Evolutionary conservation across 306 rosid genomes (phyloP).

Genomic region (Quillaja saponaria): DNA sequence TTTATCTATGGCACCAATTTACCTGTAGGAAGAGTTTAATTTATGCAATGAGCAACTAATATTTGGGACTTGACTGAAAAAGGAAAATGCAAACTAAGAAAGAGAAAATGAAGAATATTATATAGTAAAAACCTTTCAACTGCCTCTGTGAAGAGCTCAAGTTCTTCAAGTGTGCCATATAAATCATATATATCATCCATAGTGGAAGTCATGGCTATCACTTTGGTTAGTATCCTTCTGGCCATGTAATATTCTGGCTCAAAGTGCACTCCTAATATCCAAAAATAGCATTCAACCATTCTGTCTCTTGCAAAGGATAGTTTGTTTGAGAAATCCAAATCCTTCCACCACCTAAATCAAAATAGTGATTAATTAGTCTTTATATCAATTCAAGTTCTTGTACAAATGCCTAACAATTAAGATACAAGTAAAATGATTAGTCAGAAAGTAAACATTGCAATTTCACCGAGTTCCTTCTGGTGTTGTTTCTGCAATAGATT

Average conservation of each 20-base stretch:
- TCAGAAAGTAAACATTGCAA: slow-evolving; percentile 13
- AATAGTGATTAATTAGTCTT: no score
- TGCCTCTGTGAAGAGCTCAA: slow-evolving; percentile 32
- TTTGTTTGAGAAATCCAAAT: slow-evolving; percentile 11
- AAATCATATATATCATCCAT: slow-evolving; percentile 42
- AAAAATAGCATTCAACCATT: slow-evolving; percentile 30
- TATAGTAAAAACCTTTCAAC: slow-evolving; percentile 20
- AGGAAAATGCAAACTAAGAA: no score
- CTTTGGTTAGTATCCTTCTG: slow-evolving; percentile 22
- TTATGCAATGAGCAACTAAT: no score
- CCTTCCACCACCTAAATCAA: slow-evolving; percentile 38
- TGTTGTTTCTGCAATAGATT: slow-evolving; percentile 32
- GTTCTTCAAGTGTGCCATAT: slow-evolving; percentile 38
- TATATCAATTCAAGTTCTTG: no score
- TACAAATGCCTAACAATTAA: no score
- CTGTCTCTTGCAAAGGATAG: slow-evolving; percentile 34
- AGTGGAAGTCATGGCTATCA: neutral
- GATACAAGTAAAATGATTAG: no score
- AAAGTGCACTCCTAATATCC: slow-evolving; percentile 22
- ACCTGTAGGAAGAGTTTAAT: neutral
- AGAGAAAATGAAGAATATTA: no score
- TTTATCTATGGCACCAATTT: neutral
- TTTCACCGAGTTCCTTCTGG: slow-evolving; percentile 14
- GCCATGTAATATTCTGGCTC: slow-evolving; percentile 24
- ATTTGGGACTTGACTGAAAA: no score